Base-by-base conservation (phyloP, 2,329 filamentous ascomycete genomes). In the Cadophora malorum region DNA sequence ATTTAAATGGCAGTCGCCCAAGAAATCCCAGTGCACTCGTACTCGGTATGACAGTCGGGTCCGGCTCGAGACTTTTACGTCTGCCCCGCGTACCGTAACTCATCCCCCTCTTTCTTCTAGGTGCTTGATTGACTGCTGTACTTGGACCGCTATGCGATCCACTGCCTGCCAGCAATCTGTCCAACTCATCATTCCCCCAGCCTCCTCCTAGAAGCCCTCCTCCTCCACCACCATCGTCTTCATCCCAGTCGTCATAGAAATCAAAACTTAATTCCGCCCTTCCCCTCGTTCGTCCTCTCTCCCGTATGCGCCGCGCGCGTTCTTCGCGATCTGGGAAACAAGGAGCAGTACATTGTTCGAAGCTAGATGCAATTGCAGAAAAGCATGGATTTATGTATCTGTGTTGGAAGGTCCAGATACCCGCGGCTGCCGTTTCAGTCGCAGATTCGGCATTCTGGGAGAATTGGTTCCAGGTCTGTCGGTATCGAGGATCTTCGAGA, bases 221-320 rank as follows among this genome's bases (percentile, higher is more conserved):
- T 41, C 82, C 83, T 62, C 86, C 85, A 35, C 77, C 76, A 47
- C 78, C 84, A 25, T 72, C 72, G 60, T 77, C 76, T 28, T 88
- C 86, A 65, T 97, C 93, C 95, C 95, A 98, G 79, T 97, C 95
- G 79, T 97, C 95, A 81, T 98, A 98, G 79, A 98, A 98, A 79
- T 97, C 95, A 78, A 98, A 98, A 76, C 88, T 94, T 75, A 91
- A 88, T 80, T 97, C 94, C 33, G 94, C 91, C 63, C 88, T 80
- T 2, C 87, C 88, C 69, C 81, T 80, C 28, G 83, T 81, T 9
- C 85, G 82, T 23, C 86, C 85, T 55, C 91, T 86, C 74, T 93
- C 89, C 69, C 90, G 84, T 56, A 83, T 81, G 66, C 92, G 88
- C 35, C 92, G 88, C 60, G 88, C 82, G 67, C 91, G 89, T 77